A percentile compares a stretch with the other conserved stretches of the same genome.
These are phyloP conservation scores for Globisporangium solare DNA, from an alignment of 352 stramenopile species.

Conservation along the genomic window DNA sequence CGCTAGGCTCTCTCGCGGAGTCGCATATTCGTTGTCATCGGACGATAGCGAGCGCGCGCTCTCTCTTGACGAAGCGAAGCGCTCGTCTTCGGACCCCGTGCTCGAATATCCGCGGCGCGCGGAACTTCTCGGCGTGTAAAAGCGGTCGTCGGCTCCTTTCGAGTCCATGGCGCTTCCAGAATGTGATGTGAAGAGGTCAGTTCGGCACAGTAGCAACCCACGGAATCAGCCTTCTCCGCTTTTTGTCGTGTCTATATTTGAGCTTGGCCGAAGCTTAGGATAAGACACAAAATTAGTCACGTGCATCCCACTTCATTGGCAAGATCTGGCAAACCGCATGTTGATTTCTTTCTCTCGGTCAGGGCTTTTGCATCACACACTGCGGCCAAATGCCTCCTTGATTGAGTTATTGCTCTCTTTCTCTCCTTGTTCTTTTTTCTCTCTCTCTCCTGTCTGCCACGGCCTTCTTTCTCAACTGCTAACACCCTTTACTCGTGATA, in stretches of 20 bases:
- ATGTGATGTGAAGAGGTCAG: background rate
- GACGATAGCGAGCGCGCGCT: slow-evolving; percentile 60
- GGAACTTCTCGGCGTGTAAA: slow-evolving; percentile 63
- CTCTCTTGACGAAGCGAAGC: slow-evolving; percentile 49
- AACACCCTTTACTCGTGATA: background rate
- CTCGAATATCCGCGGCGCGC: slow-evolving; percentile 53
- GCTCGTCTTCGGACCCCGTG: slow-evolving; percentile 48
- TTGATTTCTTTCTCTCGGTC: background rate
- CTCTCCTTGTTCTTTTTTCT: slow-evolving; percentile 1
- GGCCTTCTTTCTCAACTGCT: slow-evolving; percentile 1
- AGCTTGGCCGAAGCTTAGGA: background rate
- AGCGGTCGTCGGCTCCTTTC: slow-evolving; percentile 46
- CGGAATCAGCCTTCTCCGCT: too few species aligned
- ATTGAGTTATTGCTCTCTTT: background rate
- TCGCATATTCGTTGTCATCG: slow-evolving; percentile 56
- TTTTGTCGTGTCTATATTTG: background rate
- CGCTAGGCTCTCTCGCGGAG: slow-evolving; percentile 36
- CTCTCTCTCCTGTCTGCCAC: background rate
- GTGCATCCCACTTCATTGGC: background rate
- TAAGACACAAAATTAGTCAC: background rate
- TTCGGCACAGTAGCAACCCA: background rate
- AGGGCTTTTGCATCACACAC: slow-evolving; percentile 3
- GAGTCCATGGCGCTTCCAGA: slow-evolving; percentile 28
- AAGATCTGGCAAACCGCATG: background rate
- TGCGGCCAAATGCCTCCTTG: slow-evolving; percentile 4